Percentiles rank a stretch among this genome's conserved stretches.
These are phyloP conservation scores for Camelina sativa DNA, from an alignment of 345 rosid species.

Conservation along the genomic window DNA sequence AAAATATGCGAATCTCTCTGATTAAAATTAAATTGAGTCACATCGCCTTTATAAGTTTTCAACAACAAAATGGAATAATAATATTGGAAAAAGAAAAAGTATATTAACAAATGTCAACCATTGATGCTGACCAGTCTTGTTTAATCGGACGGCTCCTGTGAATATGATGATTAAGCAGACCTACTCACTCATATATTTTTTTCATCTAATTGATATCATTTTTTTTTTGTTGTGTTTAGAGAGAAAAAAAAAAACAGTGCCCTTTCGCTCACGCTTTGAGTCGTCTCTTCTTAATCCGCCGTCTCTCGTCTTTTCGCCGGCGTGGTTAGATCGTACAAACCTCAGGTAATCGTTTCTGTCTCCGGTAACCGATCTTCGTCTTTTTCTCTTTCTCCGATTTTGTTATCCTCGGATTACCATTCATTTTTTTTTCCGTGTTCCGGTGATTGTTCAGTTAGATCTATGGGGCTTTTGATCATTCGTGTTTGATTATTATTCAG, in stretches of 20 bases:
- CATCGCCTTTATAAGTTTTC: neutral
- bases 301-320: conserved; percentile 38
- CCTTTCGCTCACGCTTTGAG: conserved; percentile 46
- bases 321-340: conserved; percentile 28
- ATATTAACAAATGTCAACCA: conserved; percentile 32
- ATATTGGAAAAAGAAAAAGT: neutral
- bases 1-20: neutral
- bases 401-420: conserved; percentile 5
- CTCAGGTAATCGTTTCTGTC: conserved; percentile 22
- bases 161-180: neutral
- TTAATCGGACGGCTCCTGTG: conserved; percentile 35
- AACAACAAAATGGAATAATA: conserved; percentile 25
- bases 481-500: conserved; percentile 1
- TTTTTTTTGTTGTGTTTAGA: neutral
- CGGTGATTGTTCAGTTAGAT: conserved; percentile 25
- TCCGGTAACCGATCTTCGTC: conserved; percentile 1
- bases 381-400: neutral
- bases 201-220: conserved; percentile 21
- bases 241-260: neutral
- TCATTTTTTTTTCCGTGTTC: neutral
- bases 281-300: conserved; percentile 32
- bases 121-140: neutral
- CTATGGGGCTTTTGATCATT: conserved; percentile 22
- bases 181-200: conserved; percentile 19
- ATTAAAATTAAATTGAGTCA: neutral